A percentile compares a stretch with the other conserved stretches of the same genome.
phyloP scores from a whole-genome alignment of 1,284 basidiomycete genomes.

The Tilletia horrida region DNA sequence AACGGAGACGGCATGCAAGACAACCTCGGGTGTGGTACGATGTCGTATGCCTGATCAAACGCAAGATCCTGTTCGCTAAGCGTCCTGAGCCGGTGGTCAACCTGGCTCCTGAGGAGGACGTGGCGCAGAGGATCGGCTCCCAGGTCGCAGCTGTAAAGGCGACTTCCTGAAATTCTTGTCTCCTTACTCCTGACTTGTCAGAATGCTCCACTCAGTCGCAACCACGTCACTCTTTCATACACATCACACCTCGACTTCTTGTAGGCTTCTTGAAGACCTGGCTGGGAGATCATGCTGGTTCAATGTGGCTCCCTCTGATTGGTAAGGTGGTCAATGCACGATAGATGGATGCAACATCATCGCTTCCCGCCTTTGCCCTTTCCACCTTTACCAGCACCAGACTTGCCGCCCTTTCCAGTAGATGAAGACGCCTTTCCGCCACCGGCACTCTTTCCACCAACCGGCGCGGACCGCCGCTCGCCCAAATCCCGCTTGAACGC shows the following conservation, averaged over 20 bases:
- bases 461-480: not conserved
- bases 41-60: slow-evolving; percentile 45
- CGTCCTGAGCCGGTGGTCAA: slow-evolving; percentile 47
- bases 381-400: slow-evolving; percentile 1
- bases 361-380: slow-evolving; percentile 9
- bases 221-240: too few species aligned
- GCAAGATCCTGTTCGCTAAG: slow-evolving; percentile 48
- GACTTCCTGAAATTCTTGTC: not conserved
- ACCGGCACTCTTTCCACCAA: not conserved
- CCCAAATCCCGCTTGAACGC: slow-evolving; percentile 16
- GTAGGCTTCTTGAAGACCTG: too few species aligned
- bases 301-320: too few species aligned
- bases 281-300: too few species aligned
- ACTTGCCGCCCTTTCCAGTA: not conserved
- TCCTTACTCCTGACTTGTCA: not conserved
- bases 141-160: not conserved
- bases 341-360: not conserved
- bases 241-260: too few species aligned
- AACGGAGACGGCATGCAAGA: not conserved
- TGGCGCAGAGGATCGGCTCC: not conserved
- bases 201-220: too few species aligned
- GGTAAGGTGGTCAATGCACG: too few species aligned
- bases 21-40: slow-evolving; percentile 32
- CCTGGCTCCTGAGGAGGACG: not conserved
- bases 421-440: not conserved